A percentile compares a stretch with the other conserved stretches of the same genome.
These are phyloP conservation scores for Fraxinus excelsior DNA, from an alignment of 257 asterid genomes.

Conservation along the genomic window DNA sequence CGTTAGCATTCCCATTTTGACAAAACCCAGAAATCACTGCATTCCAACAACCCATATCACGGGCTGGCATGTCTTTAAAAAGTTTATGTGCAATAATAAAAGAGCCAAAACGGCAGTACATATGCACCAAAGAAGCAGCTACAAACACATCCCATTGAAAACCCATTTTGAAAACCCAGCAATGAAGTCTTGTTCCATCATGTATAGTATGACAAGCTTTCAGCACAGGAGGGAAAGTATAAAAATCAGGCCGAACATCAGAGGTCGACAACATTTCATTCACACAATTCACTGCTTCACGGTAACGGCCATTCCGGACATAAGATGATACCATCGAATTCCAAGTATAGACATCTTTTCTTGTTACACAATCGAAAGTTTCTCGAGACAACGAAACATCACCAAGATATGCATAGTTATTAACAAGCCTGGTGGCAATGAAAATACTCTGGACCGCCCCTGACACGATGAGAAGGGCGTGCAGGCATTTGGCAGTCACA, in stretches of 20 bases:
- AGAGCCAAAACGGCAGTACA: constrained; percentile 35
- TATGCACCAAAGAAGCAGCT: constrained; percentile 52
- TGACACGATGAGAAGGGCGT: constrained; percentile 40
- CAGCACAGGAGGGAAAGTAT: constrained; percentile 47
- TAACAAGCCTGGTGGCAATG: constrained; percentile 16
- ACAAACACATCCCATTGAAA: constrained; percentile 52
- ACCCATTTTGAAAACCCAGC: constrained; percentile 24
- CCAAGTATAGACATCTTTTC: constrained; percentile 3
- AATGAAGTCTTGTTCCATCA: constrained; percentile 48
- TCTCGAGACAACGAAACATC: background rate
- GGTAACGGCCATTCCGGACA: constrained; percentile 25
- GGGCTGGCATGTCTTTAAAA: constrained; percentile 46
- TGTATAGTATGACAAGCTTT: constrained; percentile 40
- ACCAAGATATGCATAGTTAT: background rate
- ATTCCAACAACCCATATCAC: constrained; percentile 63
- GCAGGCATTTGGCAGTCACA: constrained; percentile 30
- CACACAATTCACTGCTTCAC: constrained; percentile 39
- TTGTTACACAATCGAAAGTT: background rate
- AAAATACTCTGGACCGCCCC: constrained; percentile 36
- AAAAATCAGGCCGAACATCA: constrained; percentile 50
- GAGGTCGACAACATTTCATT: constrained; percentile 37
- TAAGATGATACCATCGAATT: constrained; percentile 7
- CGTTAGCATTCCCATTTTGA: constrained; percentile 41
- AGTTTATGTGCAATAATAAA: background rate
- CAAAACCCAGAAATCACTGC: constrained; percentile 56